Evolutionary conservation across 208 protist species (phyloP).

Genomic region (Herpetomonas tarakana): DNA sequence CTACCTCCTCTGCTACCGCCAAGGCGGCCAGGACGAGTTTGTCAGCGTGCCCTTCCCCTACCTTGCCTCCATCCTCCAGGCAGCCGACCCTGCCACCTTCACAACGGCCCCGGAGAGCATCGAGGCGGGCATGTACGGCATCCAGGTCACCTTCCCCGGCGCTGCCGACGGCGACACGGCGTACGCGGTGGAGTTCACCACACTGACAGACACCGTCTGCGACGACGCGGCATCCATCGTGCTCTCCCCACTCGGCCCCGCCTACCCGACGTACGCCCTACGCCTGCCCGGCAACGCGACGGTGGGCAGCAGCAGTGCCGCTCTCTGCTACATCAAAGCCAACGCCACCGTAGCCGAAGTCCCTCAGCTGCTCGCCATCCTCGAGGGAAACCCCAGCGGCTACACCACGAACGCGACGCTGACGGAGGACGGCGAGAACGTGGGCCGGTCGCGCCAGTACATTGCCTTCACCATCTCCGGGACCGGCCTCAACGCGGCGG

Average conservation of each 20-base stretch:
- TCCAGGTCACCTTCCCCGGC: constrained; percentile 53
- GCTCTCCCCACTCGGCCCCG: constrained; percentile 20
- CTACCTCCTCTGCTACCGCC: constrained; percentile 81
- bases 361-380: constrained; percentile 62
- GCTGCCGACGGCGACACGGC: constrained; percentile 50
- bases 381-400: constrained; percentile 50
- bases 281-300: constrained; percentile 37
- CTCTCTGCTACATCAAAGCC: constrained; percentile 73
- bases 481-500: constrained; percentile 25
- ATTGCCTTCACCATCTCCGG: constrained; percentile 62
- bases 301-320: constrained; percentile 28
- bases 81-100: constrained; percentile 55
- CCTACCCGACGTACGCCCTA: constrained; percentile 57
- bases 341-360: constrained; percentile 81
- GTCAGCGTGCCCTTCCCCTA: constrained; percentile 50
- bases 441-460: constrained; percentile 66
- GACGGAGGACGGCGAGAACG: neutral
- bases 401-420: constrained; percentile 59
- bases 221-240: constrained; percentile 37
- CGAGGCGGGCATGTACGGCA: constrained; percentile 48
- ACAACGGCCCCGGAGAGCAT: constrained; percentile 45
- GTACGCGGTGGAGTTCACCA: constrained; percentile 67
- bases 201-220: constrained; percentile 71
- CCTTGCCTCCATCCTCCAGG: constrained; percentile 10
- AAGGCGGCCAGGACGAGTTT: constrained; percentile 68